Evolutionary conservation across 768 basidiomycete species (phyloP).

Genomic region (Mycena leptocephala): DNA sequence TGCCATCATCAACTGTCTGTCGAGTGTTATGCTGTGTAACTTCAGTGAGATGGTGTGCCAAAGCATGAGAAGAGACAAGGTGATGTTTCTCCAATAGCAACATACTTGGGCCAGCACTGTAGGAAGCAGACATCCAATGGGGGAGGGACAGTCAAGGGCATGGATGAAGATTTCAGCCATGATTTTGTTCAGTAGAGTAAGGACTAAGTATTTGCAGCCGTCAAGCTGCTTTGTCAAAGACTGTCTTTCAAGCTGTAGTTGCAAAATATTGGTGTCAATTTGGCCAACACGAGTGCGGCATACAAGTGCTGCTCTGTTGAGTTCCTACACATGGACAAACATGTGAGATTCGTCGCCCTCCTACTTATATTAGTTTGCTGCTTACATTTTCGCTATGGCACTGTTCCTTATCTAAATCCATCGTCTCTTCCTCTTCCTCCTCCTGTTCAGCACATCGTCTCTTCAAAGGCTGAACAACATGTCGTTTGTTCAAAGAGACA

Average conservation of each 20-base stretch:
- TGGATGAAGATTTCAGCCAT: background rate
- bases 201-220: background rate
- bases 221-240: background rate
- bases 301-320: background rate
- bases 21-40: background rate
- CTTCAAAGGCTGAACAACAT: no score
- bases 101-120: background rate
- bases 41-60: background rate
- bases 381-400: background rate
- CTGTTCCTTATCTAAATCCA: no score
- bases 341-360: background rate
- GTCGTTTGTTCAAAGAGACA: no score
- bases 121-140: no score
- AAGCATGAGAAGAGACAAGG: background rate
- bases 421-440: no score
- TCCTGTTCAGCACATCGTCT: no score
- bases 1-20: background rate
- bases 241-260: background rate
- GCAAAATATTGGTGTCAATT: background rate
- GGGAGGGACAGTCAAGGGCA: no score
- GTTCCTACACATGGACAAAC: background rate
- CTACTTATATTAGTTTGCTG: background rate
- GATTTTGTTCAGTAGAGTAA: background rate
- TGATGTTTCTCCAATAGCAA: background rate
- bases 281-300: background rate